Evolutionary conservation across 2,329 filamentous ascomycete species (phyloP), one percentile per base, ranked within the genome.

Genomic region (Teratosphaeria gauchensis): DNA sequence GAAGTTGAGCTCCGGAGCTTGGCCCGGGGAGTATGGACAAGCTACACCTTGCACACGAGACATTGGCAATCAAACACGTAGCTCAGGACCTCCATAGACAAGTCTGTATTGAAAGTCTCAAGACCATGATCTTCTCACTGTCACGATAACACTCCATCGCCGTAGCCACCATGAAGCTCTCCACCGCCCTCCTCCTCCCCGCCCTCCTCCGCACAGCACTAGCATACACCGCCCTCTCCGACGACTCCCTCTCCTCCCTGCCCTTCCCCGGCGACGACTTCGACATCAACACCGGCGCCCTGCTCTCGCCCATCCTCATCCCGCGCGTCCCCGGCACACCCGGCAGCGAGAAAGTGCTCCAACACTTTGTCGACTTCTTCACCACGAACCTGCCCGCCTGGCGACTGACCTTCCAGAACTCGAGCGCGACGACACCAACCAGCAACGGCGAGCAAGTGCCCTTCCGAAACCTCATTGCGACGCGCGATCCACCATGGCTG

Each of bases 361-460:
- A 84, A 51, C 92, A 97, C 75, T 90, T 99, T 69, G 82, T 86
- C 68, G 77, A 87, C 71, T 97, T 94, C 80, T 96, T 97, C 76
- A 75, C 75, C 55, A 78, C 77, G 5, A 78, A 85, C 19, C 82
- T 97, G 24, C 91, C 92, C 0, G 76, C 82, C 38, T 99, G 94
- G 94, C 81, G 77, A 4, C 72, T 96, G 51, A 80, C 86, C 54
- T 89, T 90, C 76, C 92, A 99, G 70, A 97, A 97, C 74, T 91
- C 89, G n/a, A 92, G 90, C 0, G 83, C 86, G 31, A 88, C 80
- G 63, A 97, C 92, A 0, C 92, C 92, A 0, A 83, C 83, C 0
- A 89, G 88, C 0, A 85, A 85, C 5, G 79, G 84, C 59, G 79
- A 80, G 57, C 80, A 89, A 6, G 78, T 97, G 0, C 90, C 90